Evolutionary conservation across 495 filamentous ascomycete genomes (phyloP).

Genomic region (Tuber microsphaerosporum): DNA sequence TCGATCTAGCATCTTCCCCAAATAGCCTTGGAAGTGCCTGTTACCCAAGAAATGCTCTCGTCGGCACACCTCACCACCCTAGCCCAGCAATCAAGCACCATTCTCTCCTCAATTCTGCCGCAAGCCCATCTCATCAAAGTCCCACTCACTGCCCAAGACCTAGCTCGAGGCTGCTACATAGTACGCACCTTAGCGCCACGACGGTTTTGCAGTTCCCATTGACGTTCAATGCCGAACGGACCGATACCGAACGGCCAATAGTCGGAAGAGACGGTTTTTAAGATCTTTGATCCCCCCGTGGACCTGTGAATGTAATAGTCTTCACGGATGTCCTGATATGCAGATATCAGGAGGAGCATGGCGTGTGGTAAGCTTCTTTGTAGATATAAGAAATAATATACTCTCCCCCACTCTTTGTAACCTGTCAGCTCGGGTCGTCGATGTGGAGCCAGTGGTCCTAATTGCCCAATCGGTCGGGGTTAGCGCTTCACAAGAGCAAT

Average conservation of each 20-base stretch:
- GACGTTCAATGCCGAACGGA: neutral
- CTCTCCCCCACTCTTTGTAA: neutral
- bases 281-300: neutral
- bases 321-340: neutral
- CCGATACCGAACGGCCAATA: neutral
- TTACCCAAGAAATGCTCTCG: neutral
- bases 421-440: neutral
- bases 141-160: neutral
- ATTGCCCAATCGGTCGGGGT: neutral
- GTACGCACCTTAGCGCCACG: neutral
- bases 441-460: neutral
- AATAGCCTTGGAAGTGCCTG: neutral
- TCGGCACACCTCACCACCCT: neutral
- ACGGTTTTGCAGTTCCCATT: neutral
- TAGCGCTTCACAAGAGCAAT: neutral
- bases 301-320: neutral
- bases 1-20: neutral
- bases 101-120: neutral
- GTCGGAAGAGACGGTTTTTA: neutral
- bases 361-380: neutral
- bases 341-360: neutral
- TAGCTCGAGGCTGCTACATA: neutral
- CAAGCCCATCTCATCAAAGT: neutral
- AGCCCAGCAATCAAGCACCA: neutral
- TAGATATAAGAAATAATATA: neutral